Evolutionary conservation across 2,329 filamentous ascomycete genomes (phyloP), one percentile per base, ranked within the genome.

Genomic region (Paraphoma chrysanthemicola): DNA sequence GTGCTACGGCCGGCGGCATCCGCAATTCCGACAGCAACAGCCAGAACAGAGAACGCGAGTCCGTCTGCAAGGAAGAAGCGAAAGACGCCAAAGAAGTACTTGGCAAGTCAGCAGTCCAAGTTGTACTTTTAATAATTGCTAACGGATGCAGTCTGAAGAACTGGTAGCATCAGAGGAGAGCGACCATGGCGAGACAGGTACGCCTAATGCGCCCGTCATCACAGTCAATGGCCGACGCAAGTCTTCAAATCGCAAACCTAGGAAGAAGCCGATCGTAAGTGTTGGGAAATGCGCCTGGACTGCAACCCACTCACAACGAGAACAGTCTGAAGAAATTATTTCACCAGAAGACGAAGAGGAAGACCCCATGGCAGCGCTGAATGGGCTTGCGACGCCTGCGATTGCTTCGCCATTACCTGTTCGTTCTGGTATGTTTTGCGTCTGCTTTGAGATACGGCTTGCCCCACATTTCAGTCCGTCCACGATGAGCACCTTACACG

Each of bases 211-310:
- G 45, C 54, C 61, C 41, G 51, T 48, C 36, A 51, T 53, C 43
- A 49, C 60, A 30, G 47, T 60, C n/a, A 67, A 64, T 57, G 67
- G 64, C 12, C 56, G 57, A 48, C 69, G 64, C 47, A 71, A 71
- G 50, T 69, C 69, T 36, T 60, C 59, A 46, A 59, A 57, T 31
- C 65, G 69, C 9, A 72, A 63, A 57, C 51, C 61, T 1, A 69
- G 63, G 58, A 74, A 70, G 59, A 72, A 72, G 56, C 69, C 65
- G 33, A 59, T 72, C 8, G 71, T 73, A 61, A 65, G 70, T 57
- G 33, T 44, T 17, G n/a, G 28, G 45, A 8, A 49, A n/a, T 17
- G 30, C 39, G 18, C 33, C n/a, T 33, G 38, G 28, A 47, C 38
- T 33, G 33, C 39, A 50, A 7, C 2, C 41, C 23, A 30, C 49